Conservation (phyloP, 352 stramenopile species). For the Sclerospora graminicola region DNA sequence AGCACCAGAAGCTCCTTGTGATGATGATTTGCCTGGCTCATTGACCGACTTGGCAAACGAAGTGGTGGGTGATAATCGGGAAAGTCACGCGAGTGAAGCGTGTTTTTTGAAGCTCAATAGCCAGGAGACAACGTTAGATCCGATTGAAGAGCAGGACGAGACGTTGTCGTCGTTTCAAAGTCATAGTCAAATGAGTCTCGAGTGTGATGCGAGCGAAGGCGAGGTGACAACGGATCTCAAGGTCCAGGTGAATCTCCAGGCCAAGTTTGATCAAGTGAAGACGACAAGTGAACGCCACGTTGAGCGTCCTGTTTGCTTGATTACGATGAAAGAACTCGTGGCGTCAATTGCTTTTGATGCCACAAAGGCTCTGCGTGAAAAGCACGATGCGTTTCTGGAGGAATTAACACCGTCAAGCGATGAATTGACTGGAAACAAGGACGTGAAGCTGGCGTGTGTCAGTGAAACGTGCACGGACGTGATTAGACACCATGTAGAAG, state of each 20-base stretch:
- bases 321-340: constrained; percentile 41
- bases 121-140: constrained; percentile 40
- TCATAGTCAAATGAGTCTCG: constrained; percentile 74
- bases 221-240: constrained; percentile 39
- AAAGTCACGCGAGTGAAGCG: constrained; percentile 2
- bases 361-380: constrained; percentile 5
- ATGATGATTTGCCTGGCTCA: constrained; percentile 17
- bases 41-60: constrained; percentile 21
- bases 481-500: constrained; percentile 31
- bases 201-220: constrained; percentile 45
- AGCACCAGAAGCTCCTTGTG: constrained; percentile 10
- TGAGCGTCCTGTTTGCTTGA: constrained; percentile 9
- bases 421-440: constrained; percentile 5
- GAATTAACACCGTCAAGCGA: constrained; percentile 1
- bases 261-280: constrained; percentile 60
- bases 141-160: constrained; percentile 60
- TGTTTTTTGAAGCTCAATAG: constrained; percentile 7
- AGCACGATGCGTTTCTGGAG: constrained; percentile 14
- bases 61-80: constrained; percentile 10
- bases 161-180: constrained; percentile 30
- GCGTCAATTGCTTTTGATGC: constrained; percentile 21
- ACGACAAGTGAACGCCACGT: constrained; percentile 11
- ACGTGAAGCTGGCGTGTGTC: constrained; percentile 29
- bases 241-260: constrained; percentile 63
- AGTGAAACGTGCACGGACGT: constrained; percentile 29